Base-by-base conservation (phyloP, 768 basidiomycete genomes). In the Lactarius sp. region DNA sequence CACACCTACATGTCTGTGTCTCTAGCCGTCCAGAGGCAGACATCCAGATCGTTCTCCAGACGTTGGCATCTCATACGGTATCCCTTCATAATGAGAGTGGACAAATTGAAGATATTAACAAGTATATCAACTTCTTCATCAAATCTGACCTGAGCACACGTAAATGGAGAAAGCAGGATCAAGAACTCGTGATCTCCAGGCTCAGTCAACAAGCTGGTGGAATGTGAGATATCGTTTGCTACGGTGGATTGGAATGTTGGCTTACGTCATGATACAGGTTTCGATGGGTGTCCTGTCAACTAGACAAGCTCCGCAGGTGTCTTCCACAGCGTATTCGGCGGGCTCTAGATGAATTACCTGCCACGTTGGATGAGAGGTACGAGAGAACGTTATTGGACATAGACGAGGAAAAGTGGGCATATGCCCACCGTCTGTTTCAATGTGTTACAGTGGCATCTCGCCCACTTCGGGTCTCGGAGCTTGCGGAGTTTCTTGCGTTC, bases 341-440 rank as follows among this genome's bases (percentile, higher is more conserved):
- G 3, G 47, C 22, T 14, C 49, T 50, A 3, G 22, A 46, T 1
- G 50, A 44, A 22, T 34, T 53, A 13, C 59, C 59, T 5, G 41
- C 6, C 10, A 44, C 49, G 2, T 41, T 52, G 37, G 27, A 41
- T 41, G 59, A 41, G 37, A 41, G 37, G 1, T 60, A 52, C 10
- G 34, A 60, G 33, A 34, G 39, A 1, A 60, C 42, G 7, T 41
- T 60, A 12, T 13, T 39, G 39, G 49, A 51, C 8, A 53, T 60
- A 12, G 52, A 34, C 10, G 36, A 60, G 1, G 49, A 60, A 34
- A 34, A 42, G 14, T 34, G 41, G 44, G 18, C 13, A 5, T 52
- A n/a, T 34, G 41, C 44, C 9, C 51, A 54, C 20, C 59, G 52
- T 5, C 49, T 60, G 1, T 60, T 60, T 12, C 51, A 60, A 52